A percentile compares a stretch with the other conserved stretches of the same genome.
Evolutionary conservation across 225 moss, liverwort and hornwort genomes (phyloP).

Genomic region (Pseudoscleropodium purum): DNA sequence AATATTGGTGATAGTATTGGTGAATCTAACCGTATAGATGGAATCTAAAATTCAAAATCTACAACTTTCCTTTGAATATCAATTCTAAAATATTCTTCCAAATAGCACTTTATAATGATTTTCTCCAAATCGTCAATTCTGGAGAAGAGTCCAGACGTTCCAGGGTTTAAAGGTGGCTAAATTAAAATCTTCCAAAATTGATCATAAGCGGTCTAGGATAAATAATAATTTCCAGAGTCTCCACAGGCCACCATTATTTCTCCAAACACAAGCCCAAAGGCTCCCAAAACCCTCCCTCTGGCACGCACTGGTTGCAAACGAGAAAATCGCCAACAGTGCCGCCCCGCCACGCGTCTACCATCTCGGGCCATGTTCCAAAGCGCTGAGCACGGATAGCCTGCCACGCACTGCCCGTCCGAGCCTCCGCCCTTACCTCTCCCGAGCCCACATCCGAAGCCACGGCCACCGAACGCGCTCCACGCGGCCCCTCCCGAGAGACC

Average conservation of each 20-base stretch:
- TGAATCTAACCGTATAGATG: too few relatives aligned
- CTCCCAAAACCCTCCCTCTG: not conserved
- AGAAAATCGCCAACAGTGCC: not conserved
- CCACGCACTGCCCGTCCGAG: not conserved
- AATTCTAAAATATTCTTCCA: too few relatives aligned
- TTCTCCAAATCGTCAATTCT: too few relatives aligned
- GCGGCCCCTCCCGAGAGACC: not conserved
- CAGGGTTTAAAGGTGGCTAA: not conserved
- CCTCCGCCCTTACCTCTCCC: not conserved
- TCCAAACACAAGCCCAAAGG: too few relatives aligned
- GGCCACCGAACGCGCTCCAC: not conserved
- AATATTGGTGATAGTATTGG: too few relatives aligned
- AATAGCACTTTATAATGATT: too few relatives aligned
- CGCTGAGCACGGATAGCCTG: not conserved
- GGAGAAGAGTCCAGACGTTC: too few relatives aligned
- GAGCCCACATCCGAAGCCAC: not conserved
- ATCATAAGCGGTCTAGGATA: not conserved
- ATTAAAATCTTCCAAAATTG: not conserved
- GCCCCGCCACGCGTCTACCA: not conserved
- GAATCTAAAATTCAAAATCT: too few relatives aligned
- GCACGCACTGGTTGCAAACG: not conserved
- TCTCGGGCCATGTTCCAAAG: not conserved
- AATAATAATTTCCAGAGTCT: not conserved
- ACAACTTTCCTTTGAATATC: too few relatives aligned
- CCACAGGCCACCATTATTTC: too few relatives aligned